Percentiles rank a stretch among this genome's conserved stretches.
phyloP scores from a whole-genome alignment of 1,284 basidiomycete species.

The Boletus sp. region DNA sequence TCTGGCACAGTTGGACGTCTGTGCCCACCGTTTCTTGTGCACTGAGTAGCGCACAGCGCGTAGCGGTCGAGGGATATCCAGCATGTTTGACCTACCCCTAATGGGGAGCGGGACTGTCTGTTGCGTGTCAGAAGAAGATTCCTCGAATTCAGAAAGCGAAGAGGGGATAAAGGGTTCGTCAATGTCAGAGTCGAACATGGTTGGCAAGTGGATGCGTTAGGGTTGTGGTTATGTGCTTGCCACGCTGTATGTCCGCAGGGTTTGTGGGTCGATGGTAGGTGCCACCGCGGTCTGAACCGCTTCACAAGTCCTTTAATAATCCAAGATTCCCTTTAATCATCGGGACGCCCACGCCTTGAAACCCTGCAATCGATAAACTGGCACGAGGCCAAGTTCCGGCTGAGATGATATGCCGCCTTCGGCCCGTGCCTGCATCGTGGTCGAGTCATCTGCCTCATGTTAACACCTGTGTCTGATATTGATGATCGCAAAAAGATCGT shows the following conservation, averaged over 20 bases:
- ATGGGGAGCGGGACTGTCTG: constrained; percentile 23
- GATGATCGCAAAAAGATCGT: constrained; percentile 4
- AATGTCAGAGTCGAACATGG: constrained; percentile 30
- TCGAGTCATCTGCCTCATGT: constrained; percentile 23
- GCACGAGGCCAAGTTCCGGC: constrained; percentile 29
- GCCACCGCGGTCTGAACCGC: background rate
- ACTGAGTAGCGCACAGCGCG: constrained; percentile 33
- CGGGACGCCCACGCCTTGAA: constrained; percentile 9
- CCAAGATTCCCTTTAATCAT: constrained; percentile 5
- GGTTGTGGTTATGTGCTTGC: constrained; percentile 11
- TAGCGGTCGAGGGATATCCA: constrained; percentile 28
- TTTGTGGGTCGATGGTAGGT: constrained; percentile 12
- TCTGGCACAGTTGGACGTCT: constrained; percentile 33
- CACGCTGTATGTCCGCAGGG: constrained; percentile 16
- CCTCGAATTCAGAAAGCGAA: constrained; percentile 27
- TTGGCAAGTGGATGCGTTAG: constrained; percentile 6
- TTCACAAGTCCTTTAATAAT: constrained; percentile 17
- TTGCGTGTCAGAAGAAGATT: constrained; percentile 34
- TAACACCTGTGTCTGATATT: constrained; percentile 2
- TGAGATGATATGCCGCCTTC: constrained; percentile 5
- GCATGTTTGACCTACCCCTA: constrained; percentile 21
- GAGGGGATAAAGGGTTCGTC: constrained; percentile 32
- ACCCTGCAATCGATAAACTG: constrained; percentile 20
- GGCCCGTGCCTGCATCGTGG: constrained; percentile 29
- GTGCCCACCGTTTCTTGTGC: constrained; percentile 32